A percentile compares a stretch with the other conserved stretches of the same genome.
Conservation (phyloP, 805 yeast species). For the Yueomyces sp. region DNA sequence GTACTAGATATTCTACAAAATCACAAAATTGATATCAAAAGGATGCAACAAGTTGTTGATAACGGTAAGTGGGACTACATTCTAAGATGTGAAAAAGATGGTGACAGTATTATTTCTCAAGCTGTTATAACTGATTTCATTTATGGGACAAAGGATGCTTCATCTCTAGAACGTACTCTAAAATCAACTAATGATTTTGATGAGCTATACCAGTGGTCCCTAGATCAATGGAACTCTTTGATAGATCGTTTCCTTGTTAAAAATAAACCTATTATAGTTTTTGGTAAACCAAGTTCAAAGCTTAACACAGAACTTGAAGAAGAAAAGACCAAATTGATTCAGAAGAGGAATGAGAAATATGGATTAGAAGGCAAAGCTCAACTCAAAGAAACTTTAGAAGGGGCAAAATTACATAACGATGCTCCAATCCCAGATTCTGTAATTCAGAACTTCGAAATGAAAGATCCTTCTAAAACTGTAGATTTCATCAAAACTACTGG, state of each 20-base stretch:
- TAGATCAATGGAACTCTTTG: constrained; percentile 52
- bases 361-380: constrained; percentile 49
- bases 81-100: constrained; percentile 47
- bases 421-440: constrained; percentile 62
- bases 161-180: constrained; percentile 41
- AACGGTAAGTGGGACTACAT: constrained; percentile 51
- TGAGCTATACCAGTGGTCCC: constrained; percentile 42
- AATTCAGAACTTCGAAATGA: constrained; percentile 47
- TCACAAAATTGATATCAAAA: constrained; percentile 50
- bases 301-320: constrained; percentile 40
- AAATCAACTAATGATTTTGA: constrained; percentile 44
- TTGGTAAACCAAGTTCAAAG: constrained; percentile 53
- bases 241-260: constrained; percentile 41
- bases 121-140: constrained; percentile 67
- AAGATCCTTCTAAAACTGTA: constrained; percentile 59
- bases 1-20: constrained; percentile 37
- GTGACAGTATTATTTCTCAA: constrained; percentile 42
- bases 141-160: constrained; percentile 57
- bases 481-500: constrained; percentile 57
- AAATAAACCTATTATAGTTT: constrained; percentile 48
- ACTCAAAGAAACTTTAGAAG: constrained; percentile 37
- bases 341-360: constrained; percentile 35
- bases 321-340: constrained; percentile 35
- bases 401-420: constrained; percentile 59
- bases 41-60: constrained; percentile 56